Evolutionary conservation across 1,284 basidiomycete genomes (phyloP).

Genomic region (Irpex rosettiformis): DNA sequence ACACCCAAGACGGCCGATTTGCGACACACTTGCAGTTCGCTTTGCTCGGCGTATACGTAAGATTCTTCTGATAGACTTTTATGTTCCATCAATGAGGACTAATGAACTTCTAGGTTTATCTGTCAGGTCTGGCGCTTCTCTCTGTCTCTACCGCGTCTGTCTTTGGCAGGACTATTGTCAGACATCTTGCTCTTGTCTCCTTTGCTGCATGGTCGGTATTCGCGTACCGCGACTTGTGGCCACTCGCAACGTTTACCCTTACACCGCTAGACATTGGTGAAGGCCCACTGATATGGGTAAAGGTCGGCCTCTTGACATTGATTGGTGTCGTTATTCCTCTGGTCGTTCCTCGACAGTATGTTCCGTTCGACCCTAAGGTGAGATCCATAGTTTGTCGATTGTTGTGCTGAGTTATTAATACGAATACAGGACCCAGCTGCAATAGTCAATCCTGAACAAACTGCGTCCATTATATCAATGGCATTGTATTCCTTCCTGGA

Average conservation of each 20-base stretch:
- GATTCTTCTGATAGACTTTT: constrained; percentile 8
- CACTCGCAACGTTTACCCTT: constrained; percentile 40
- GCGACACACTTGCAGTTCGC: constrained; percentile 3
- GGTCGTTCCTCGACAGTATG: constrained; percentile 42
- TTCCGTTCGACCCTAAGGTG: constrained; percentile 38
- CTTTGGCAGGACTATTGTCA: neutral
- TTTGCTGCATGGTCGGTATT: constrained; percentile 40
- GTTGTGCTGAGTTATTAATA: neutral
- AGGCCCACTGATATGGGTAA: constrained; percentile 34
- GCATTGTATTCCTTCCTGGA: constrained; percentile 57
- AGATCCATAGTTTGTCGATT: constrained; percentile 1
- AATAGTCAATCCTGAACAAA: constrained; percentile 62
- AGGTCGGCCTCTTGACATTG: constrained; percentile 36
- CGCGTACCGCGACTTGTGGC: constrained; percentile 49
- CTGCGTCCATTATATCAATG: constrained; percentile 54
- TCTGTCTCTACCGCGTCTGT: neutral
- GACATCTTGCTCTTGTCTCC: constrained; percentile 33
- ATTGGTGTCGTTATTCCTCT: constrained; percentile 44
- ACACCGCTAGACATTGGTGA: constrained; percentile 38
- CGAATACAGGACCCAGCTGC: constrained; percentile 34
- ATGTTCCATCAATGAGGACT: neutral
- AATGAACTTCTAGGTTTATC: neutral
- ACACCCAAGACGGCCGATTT: neutral
- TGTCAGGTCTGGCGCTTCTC: neutral
- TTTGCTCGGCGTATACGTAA: constrained; percentile 19